Base-by-base conservation (phyloP, 2,329 filamentous ascomycete genomes). In the Neocucurbitaria cava region DNA sequence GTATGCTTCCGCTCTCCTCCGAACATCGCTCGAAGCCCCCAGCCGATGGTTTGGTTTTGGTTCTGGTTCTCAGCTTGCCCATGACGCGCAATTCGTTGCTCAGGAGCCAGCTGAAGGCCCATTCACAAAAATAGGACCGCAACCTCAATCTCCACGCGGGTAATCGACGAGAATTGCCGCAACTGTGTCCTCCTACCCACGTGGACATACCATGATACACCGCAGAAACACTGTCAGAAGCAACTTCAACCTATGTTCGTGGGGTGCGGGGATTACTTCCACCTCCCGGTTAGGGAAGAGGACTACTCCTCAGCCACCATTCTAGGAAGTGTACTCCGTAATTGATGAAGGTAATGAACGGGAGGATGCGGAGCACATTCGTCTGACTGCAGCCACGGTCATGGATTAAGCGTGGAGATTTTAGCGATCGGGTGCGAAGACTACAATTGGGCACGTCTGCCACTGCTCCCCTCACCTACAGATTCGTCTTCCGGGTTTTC, bases 21-120 rank as follows among this genome's bases (percentile, higher is more conserved):
- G 38, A 40, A 21, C 20, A 17, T 23, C 28, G 20, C 28, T n/a
- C 2, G 23, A 15, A 40, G 21, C 13, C 5, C 13, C 26, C 24
- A 49, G 46, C 42, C 45, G 24, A 46, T 17, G n/a, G 20, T 18
- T 26, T 36, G 5, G 15, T 39, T 31, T 13, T 17, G 18, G 11
- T 20, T 24, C 9, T 26, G 39, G 6, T 21, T 26, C 24, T 39
- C 39, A 18, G n/a, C 21, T 33, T 49, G 26, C 18, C 39, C 36
- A 24, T 17, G 44, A 45, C 46, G 45, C 49, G 48, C 33, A 52
- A 30, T 33, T 46, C 30, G 46, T 45, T 35, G 42, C 38, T 21
- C 42, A 24, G 24, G 31, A 35, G 51, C 53, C 59, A 54, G 53
- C 46, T 10, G 39, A 46, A 47, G 52, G 54, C 28, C 56, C 54